A percentile compares a stretch with the other conserved stretches of the same genome.
phyloP scores from a whole-genome alignment of 345 rosid genomes.

The Noccaea bulbosa region DNA sequence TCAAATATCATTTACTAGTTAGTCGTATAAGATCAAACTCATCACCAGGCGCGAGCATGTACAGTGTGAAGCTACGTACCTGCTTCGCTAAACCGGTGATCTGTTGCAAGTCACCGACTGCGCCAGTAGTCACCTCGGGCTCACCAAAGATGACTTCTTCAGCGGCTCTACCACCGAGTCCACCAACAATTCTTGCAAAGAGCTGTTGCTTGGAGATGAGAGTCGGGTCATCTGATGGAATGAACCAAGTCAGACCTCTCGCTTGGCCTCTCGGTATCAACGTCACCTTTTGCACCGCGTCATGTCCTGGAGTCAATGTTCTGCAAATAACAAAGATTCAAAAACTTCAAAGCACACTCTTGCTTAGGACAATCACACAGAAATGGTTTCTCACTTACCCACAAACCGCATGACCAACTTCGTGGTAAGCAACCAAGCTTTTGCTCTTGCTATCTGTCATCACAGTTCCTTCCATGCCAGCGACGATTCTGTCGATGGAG shows the following conservation, averaged over 20 bases:
- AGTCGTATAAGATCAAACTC: not conserved
- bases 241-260: slow-evolving; percentile 97
- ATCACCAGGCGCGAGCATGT: not conserved
- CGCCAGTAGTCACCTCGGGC: slow-evolving; percentile 97
- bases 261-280: slow-evolving; percentile 96
- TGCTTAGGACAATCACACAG: not conserved
- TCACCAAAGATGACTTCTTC: no score
- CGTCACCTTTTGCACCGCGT: slow-evolving; percentile 94
- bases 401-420: slow-evolving; percentile 95
- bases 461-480: slow-evolving; percentile 99
- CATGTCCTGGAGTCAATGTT: slow-evolving; percentile 96
- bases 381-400: slow-evolving; percentile 59
- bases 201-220: slow-evolving; percentile 96
- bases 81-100: slow-evolving; percentile 93
- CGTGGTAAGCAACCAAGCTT: slow-evolving; percentile 96
- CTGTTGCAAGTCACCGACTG: slow-evolving; percentile 97
- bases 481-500: slow-evolving; percentile 96
- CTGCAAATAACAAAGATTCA: slow-evolving; percentile 48
- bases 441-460: slow-evolving; percentile 98
- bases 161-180: slow-evolving; percentile 97
- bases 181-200: slow-evolving; percentile 97
- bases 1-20: not conserved
- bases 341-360: not conserved
- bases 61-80: slow-evolving; percentile 44
- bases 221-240: slow-evolving; percentile 93